A percentile compares a stretch with the other conserved stretches of the same genome.
These are phyloP conservation scores for Hortiboletus flavorubellus DNA, from an alignment of 768 basidiomycete genomes.

Conservation along the genomic window DNA sequence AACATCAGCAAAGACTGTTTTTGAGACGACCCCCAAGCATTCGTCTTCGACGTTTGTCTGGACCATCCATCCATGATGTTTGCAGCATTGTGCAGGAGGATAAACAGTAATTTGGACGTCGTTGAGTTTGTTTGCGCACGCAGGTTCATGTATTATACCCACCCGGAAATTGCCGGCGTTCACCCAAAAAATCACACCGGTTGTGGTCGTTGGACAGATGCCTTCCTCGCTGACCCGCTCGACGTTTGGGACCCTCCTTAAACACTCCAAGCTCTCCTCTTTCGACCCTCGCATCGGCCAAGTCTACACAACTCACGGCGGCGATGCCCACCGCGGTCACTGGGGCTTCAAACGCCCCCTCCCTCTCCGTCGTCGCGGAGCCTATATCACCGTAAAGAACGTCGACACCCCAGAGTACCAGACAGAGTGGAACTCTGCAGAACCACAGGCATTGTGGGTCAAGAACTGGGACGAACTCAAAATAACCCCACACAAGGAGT, in stretches of 20 bases:
- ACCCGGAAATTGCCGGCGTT: slow-evolving; percentile 25
- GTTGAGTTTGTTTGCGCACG: slow-evolving; percentile 34
- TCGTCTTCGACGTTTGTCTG: slow-evolving; percentile 87
- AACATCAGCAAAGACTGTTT: slow-evolving; percentile 93
- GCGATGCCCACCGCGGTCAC: slow-evolving; percentile 72
- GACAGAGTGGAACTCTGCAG: slow-evolving; percentile 72
- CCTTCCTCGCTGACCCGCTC: slow-evolving; percentile 45
- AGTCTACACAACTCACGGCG: slow-evolving; percentile 68
- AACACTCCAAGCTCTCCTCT: slow-evolving; percentile 77
- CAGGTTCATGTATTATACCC: slow-evolving; percentile 29
- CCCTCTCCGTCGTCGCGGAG: slow-evolving; percentile 57
- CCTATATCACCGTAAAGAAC: slow-evolving; percentile 60
- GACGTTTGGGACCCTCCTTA: slow-evolving; percentile 72
- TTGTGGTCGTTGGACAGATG: slow-evolving; percentile 6
- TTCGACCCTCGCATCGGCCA: slow-evolving; percentile 76
- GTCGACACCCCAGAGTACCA: slow-evolving; percentile 74
- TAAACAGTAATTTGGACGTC: slow-evolving; percentile 85
- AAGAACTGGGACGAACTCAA: slow-evolving; percentile 61
- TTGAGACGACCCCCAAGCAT: slow-evolving; percentile 50
- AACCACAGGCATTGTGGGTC: slow-evolving; percentile 64
- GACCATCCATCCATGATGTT: slow-evolving; percentile 65
- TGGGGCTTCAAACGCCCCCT: slow-evolving; percentile 87
- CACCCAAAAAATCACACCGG: background rate
- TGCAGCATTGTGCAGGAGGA: slow-evolving; percentile 40
- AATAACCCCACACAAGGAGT: slow-evolving; percentile 12